These are phyloP conservation scores for Ogataea pignaliae DNA, from an alignment of 805 yeast genomes.

Conservation along the genomic window DNA sequence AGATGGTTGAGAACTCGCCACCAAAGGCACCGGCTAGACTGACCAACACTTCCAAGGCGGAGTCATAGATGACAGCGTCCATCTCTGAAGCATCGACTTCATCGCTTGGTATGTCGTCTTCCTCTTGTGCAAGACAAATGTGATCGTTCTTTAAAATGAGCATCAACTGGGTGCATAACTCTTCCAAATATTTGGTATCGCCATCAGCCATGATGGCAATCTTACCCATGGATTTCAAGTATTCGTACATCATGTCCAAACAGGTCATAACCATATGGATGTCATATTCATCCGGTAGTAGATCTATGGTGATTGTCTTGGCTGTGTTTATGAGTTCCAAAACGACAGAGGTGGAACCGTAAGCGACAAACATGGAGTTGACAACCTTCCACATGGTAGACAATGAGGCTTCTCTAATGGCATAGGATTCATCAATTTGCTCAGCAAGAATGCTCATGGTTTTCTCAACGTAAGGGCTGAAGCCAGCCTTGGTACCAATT, in stretches of 20 bases:
- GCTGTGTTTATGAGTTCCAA: constrained; percentile 59
- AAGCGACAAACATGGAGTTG: constrained; percentile 57
- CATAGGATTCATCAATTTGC: constrained; percentile 82
- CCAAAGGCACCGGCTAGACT: constrained; percentile 74
- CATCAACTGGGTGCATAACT: constrained; percentile 67
- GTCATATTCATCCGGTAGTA: constrained; percentile 78
- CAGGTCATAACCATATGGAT: constrained; percentile 73
- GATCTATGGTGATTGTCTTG: constrained; percentile 58
- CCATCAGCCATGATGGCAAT: constrained; percentile 60
- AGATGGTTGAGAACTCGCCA: constrained; percentile 66
- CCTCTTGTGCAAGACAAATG: constrained; percentile 74
- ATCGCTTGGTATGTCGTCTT: constrained; percentile 33
- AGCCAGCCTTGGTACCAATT: constrained; percentile 75
- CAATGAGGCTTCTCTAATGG: constrained; percentile 85
- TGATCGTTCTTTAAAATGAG: constrained; percentile 77
- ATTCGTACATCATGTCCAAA: constrained; percentile 68
- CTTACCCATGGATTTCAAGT: constrained; percentile 68
- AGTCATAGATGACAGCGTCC: constrained; percentile 72
- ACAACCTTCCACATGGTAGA: constrained; percentile 79
- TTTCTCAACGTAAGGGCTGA: constrained; percentile 71
- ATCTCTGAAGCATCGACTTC: constrained; percentile 49
- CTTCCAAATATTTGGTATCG: constrained; percentile 53
- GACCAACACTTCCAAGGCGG: constrained; percentile 81
- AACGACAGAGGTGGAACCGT: constrained; percentile 54
- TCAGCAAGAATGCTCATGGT: constrained; percentile 59